Percentiles rank a stretch among this genome's conserved stretches.
Evolutionary conservation across 169 alveolate genomes (phyloP).

Genomic region (Theileria sp.): DNA sequence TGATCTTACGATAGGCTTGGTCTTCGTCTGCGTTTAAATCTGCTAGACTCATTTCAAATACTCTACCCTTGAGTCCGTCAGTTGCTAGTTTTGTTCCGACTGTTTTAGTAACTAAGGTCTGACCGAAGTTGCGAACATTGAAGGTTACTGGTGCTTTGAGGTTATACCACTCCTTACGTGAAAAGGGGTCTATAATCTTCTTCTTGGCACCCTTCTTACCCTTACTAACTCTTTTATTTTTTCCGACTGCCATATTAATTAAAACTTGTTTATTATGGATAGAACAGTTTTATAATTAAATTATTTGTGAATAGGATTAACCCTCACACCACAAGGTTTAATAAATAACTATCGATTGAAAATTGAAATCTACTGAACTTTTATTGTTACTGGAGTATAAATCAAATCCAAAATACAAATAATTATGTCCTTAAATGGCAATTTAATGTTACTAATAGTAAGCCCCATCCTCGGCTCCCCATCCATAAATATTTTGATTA

Average conservation of each 20-base stretch:
- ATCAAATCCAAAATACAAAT: neutral
- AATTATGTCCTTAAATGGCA: neutral
- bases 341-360: no score
- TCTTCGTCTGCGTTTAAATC: slow-evolving; percentile 93
- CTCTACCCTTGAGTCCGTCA: slow-evolving; percentile 92
- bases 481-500: neutral
- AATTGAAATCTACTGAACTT: neutral
- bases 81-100: slow-evolving; percentile 93
- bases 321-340: neutral
- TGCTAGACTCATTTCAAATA: slow-evolving; percentile 93
- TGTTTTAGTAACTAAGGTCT: slow-evolving; percentile 92
- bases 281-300: neutral
- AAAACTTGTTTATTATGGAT: neutral
- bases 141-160: slow-evolving; percentile 93
- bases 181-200: slow-evolving; percentile 94
- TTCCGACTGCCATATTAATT: slow-evolving; percentile 92
- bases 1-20: slow-evolving; percentile 93
- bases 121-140: slow-evolving; percentile 89
- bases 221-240: slow-evolving; percentile 94
- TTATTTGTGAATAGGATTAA: neutral
- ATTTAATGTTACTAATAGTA: neutral
- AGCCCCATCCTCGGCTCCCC: neutral
- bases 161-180: slow-evolving; percentile 95
- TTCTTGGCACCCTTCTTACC: slow-evolving; percentile 96
- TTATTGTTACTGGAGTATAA: neutral